phyloP scores from a whole-genome alignment of 192 early-diverging fungal genomes.

The Funneliformis geosporum region DNA sequence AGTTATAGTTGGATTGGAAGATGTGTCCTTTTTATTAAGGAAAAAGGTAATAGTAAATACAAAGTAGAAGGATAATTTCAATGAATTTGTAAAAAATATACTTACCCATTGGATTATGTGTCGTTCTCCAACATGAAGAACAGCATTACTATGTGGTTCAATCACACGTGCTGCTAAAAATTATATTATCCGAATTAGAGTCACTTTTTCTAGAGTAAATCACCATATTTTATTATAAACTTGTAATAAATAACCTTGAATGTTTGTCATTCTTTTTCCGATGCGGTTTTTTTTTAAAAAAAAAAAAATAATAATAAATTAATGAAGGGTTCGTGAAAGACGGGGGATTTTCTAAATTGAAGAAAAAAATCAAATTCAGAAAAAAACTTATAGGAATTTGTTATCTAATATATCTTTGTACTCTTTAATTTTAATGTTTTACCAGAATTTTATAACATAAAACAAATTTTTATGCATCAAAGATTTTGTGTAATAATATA shows the following conservation, averaged over 20 bases:
- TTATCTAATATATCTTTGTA: neutral
- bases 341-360: too few species aligned
- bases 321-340: too few species aligned
- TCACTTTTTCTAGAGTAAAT: neutral
- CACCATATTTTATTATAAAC: neutral
- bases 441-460: neutral
- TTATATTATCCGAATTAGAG: neutral
- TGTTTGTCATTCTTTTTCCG: too few species aligned
- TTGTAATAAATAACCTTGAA: neutral
- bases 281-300: too few species aligned
- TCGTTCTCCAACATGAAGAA: neutral
- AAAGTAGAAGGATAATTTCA: neutral
- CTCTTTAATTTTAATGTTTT: neutral
- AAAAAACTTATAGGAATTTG: neutral
- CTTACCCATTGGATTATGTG: neutral
- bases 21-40: neutral
- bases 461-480: neutral
- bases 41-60: neutral
- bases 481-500: too few species aligned
- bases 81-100: neutral
- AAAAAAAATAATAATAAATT: too few species aligned
- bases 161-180: neutral
- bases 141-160: slow-evolving; percentile 11
- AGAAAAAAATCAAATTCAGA: neutral
- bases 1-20: neutral